Conservation (phyloP, 129 eudicot genomes). For the Lonicera japonica region DNA sequence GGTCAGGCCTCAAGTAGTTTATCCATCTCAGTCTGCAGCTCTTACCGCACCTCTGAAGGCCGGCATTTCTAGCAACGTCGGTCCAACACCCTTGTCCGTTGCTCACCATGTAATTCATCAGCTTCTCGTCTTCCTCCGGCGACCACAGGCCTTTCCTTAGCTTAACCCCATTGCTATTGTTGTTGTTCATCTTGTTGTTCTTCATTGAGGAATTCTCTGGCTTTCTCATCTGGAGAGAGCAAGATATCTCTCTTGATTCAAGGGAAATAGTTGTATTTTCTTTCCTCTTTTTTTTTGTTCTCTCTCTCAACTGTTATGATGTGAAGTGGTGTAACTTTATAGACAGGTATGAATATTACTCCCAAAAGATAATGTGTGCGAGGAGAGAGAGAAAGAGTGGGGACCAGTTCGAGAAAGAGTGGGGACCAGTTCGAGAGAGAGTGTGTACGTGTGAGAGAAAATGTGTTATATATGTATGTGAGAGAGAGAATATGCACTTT, state of each 20-base stretch:
- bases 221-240: slow-evolving; percentile 63
- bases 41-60: slow-evolving; percentile 78
- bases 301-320: slow-evolving; percentile 41
- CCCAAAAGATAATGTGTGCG: neutral
- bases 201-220: slow-evolving; percentile 32
- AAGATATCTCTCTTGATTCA: slow-evolving; percentile 1
- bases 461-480: too few relatives aligned
- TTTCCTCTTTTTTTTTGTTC: neutral
- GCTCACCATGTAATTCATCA: slow-evolving; percentile 64
- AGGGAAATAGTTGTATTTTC: too few relatives aligned
- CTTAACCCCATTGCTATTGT: slow-evolving; percentile 22
- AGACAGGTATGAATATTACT: slow-evolving; percentile 20
- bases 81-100: slow-evolving; percentile 94
- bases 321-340: slow-evolving; percentile 47
- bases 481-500: too few relatives aligned
- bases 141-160: slow-evolving; percentile 83
- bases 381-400: too few relatives aligned
- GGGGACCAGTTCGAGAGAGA: too few relatives aligned
- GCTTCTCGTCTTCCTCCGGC: slow-evolving; percentile 80
- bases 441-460: too few relatives aligned
- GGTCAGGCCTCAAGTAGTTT: slow-evolving; percentile 82
- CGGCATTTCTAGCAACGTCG: slow-evolving; percentile 84
- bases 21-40: slow-evolving; percentile 88
- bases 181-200: slow-evolving; percentile 10
- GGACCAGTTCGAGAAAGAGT: too few relatives aligned